Conservation (phyloP, 495 filamentous ascomycete species). For the Podospora conica region DNA sequence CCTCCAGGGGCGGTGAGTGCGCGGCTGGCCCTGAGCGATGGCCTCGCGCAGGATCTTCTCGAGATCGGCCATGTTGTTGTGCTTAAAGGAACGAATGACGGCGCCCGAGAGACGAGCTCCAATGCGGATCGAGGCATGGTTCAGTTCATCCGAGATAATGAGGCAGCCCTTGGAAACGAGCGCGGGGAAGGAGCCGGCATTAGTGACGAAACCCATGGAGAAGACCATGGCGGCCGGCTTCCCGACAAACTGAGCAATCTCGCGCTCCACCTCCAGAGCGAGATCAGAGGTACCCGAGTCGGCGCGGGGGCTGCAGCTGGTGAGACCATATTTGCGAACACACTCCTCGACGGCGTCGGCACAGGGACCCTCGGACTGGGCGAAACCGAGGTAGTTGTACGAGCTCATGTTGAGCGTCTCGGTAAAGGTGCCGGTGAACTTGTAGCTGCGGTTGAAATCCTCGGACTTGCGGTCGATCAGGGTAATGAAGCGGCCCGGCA, state of each 20-base stretch:
- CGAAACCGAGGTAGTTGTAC: constrained; percentile 98
- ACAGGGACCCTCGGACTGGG: constrained; percentile 94
- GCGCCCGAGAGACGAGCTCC: constrained; percentile 90
- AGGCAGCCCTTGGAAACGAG: constrained; percentile 87
- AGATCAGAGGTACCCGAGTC: constrained; percentile 87
- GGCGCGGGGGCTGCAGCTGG: constrained; percentile 67
- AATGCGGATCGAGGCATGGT: constrained; percentile 94
- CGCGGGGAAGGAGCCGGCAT: constrained; percentile 83
- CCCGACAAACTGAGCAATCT: constrained; percentile 85
- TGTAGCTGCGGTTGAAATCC: constrained; percentile 83
- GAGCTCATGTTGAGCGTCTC: constrained; percentile 97
- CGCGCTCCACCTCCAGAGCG: constrained; percentile 77
- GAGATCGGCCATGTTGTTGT: constrained; percentile 88
- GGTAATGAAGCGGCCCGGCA: constrained; percentile 90
- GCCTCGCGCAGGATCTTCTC: constrained; percentile 79
- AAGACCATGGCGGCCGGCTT: constrained; percentile 94
- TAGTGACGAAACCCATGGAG: constrained; percentile 97
- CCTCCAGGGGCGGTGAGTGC: constrained; percentile 96
- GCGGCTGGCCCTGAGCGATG: constrained; percentile 92
- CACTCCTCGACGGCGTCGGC: constrained; percentile 86
- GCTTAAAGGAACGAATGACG: constrained; percentile 91
- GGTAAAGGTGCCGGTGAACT: constrained; percentile 82
- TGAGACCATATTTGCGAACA: constrained; percentile 78
- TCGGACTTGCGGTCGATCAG: constrained; percentile 80
- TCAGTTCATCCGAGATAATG: constrained; percentile 93